Evolutionary conservation across 305 asterid genomes (phyloP).

Genomic region (Vinca major): DNA sequence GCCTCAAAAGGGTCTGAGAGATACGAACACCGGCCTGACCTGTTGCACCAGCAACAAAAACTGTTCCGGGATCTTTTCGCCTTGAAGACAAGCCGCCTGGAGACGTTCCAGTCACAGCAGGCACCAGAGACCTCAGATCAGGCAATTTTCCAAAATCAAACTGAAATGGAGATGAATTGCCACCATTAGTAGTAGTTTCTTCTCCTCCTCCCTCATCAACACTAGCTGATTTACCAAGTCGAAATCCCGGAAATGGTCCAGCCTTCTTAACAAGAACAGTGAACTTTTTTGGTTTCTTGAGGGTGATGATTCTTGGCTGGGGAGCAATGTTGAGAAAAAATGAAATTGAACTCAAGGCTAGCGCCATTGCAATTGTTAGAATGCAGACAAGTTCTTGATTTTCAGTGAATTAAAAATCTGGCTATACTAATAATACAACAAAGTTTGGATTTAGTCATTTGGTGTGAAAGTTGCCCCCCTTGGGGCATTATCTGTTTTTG

Average conservation of each 20-base stretch:
- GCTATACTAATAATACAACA: too few relatives aligned
- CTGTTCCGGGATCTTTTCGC: slow-evolving; percentile 74
- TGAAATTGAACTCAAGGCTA: slow-evolving; percentile 67
- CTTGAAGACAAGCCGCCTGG: slow-evolving; percentile 54
- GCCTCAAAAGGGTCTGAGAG: slow-evolving; percentile 64
- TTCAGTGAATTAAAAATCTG: slow-evolving; percentile 15
- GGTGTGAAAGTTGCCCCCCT: background rate
- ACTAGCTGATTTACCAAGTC: slow-evolving; percentile 22
- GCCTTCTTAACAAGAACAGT: slow-evolving; percentile 45
- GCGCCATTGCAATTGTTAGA: slow-evolving; percentile 47
- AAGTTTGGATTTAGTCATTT: slow-evolving; percentile 1
- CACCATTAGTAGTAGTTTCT: slow-evolving; percentile 3
- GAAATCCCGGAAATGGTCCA: slow-evolving; percentile 23
- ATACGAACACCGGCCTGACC: slow-evolving; percentile 85
- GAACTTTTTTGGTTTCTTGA: slow-evolving; percentile 24
- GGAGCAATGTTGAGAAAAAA: slow-evolving; percentile 49
- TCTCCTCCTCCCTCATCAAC: slow-evolving; percentile 22
- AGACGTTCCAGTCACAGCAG: slow-evolving; percentile 35
- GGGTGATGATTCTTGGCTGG: slow-evolving; percentile 28
- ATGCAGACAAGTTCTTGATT: slow-evolving; percentile 11
- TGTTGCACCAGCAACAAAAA: slow-evolving; percentile 84
- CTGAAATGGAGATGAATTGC: slow-evolving; percentile 44
- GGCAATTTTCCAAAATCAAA: slow-evolving; percentile 57
- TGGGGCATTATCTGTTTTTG: slow-evolving; percentile 3
- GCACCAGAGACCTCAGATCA: slow-evolving; percentile 56